Conservation (phyloP, 345 rosid genomes). For the Eucalyptus pauciflora region DNA sequence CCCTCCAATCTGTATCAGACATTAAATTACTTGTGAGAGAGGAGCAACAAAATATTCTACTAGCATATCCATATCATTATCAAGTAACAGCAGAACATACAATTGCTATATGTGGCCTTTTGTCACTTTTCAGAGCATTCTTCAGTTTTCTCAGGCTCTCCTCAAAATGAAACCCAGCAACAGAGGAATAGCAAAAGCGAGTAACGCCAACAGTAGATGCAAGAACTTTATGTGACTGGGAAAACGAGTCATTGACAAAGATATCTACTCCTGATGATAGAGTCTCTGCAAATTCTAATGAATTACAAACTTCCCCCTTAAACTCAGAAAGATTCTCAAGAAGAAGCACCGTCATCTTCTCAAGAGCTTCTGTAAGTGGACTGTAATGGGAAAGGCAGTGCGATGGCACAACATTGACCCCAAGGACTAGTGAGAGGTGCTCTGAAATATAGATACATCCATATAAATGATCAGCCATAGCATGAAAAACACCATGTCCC, state of each 20-base stretch:
- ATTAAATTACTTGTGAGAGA: not conserved
- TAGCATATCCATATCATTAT: not conserved
- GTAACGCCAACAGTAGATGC: slow-evolving; percentile 59
- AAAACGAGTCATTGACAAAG: slow-evolving; percentile 56
- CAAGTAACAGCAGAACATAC: slow-evolving; percentile 19
- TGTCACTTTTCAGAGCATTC: slow-evolving; percentile 15
- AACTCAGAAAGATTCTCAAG: slow-evolving; percentile 40
- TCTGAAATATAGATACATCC: slow-evolving; percentile 18
- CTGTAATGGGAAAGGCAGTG: slow-evolving; percentile 6
- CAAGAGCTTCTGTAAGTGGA: slow-evolving; percentile 10
- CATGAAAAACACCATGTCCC: not conserved
- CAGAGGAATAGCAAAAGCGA: slow-evolving; percentile 30
- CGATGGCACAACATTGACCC: slow-evolving; percentile 18
- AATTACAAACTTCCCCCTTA: slow-evolving; percentile 54
- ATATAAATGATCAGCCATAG: not conserved
- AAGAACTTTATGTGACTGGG: slow-evolving; percentile 45
- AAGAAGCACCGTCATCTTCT: slow-evolving; percentile 24
- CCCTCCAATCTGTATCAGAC: slow-evolving; percentile 53
- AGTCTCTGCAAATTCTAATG: slow-evolving; percentile 28
- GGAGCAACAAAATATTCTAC: not conserved
- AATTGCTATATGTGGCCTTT: slow-evolving; percentile 45
- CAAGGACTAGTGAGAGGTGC: slow-evolving; percentile 27
- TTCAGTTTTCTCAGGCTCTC: slow-evolving; percentile 27
- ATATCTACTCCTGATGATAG: slow-evolving; percentile 52
- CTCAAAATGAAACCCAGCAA: slow-evolving; percentile 63